Evolutionary conservation across 1,284 basidiomycete genomes (phyloP).

Genomic region (Lentinula novae-zelandiae): DNA sequence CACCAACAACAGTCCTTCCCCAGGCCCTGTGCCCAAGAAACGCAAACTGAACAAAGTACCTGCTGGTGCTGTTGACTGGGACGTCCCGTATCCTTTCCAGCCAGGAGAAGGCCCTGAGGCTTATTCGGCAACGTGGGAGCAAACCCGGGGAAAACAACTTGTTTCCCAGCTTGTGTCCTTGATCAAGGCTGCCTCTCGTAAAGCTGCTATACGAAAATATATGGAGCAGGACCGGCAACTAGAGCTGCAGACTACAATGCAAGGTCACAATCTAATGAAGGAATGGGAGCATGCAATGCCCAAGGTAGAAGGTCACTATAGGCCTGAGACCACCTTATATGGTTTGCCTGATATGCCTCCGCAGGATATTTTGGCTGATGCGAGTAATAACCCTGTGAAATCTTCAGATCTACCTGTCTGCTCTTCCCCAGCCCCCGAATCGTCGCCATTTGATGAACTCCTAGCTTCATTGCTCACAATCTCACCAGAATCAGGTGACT

Average conservation of each 20-base stretch:
- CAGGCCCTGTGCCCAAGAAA: conserved; percentile 41
- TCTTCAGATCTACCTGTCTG: not conserved
- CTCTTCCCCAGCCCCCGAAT: conserved; percentile 11
- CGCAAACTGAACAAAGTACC: conserved; percentile 64
- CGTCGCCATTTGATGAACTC: conserved; percentile 33
- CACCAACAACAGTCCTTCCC: not conserved
- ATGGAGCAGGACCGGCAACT: not conserved
- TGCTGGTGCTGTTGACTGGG: conserved; percentile 75
- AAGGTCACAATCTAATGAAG: not conserved
- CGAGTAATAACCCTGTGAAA: not conserved
- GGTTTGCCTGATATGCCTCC: conserved; percentile 11
- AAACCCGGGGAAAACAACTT: conserved; percentile 55
- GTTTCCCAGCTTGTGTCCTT: conserved; percentile 57
- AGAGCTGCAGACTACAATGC: not conserved
- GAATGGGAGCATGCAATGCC: conserved; percentile 16
- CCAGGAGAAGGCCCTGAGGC: conserved; percentile 62
- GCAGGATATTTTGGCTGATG: not conserved
- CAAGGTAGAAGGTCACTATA: conserved; percentile 32
- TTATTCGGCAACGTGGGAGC: conserved; percentile 60
- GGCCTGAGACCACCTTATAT: conserved; percentile 29
- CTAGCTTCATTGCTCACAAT: conserved; percentile 34
- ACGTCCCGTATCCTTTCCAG: conserved; percentile 71
- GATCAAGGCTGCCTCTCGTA: conserved; percentile 53
- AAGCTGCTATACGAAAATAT: conserved; percentile 34
- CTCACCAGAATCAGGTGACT: conserved; percentile 10